Evolutionary conservation across 2,329 filamentous ascomycete species (phyloP), one percentile per base, ranked within the genome.

Genomic region (Cordyceps cicadae): DNA sequence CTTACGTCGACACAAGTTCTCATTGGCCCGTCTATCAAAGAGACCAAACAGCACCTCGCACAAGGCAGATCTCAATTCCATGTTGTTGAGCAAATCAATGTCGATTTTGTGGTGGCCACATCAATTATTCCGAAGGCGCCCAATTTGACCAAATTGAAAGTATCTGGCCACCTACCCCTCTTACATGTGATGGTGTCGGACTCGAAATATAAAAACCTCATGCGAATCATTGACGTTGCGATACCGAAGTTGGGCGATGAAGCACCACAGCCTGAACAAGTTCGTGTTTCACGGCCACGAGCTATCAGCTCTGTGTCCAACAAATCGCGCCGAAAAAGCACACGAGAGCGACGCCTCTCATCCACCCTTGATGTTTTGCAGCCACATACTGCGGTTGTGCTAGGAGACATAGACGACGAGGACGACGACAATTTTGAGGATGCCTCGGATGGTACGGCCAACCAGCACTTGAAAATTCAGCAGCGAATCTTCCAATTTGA

Each of bases 51-150:
- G 5, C 91, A 97, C 67, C 79, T 99, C 3, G 81, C 83, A 14
- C 84, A 87, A 29, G 83, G 88, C 7, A 79, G 81, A 1, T 87
- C 87, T 61, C 87, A 87, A 64, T 81, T 95, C 65, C 93, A 97
- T 70, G 86, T 99, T 59, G 90, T 99, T 41, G 93, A 99, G 72
- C 87, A 90, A 65, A 99, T 99, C 77, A 99, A 96, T 66, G 89
- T 99, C 67, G 90, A 97, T 71, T 97, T 99, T 71, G 86, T 92
- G 12, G 85, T 99, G n/a, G 92, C 97, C 71, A 88, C 89, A 21
- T 99, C 92, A 8, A 99, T 99, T 66, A 79, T 99, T n/a, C 94
- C 94, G 0, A 97, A 97, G 70, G 91, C 91, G 0, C 89, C 93
- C 0, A 95, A 97, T 64, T 78, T 99, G 54, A 95, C 94, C 15